Conservation (phyloP, 345 rosid genomes). For the Turnera subulata region DNA sequence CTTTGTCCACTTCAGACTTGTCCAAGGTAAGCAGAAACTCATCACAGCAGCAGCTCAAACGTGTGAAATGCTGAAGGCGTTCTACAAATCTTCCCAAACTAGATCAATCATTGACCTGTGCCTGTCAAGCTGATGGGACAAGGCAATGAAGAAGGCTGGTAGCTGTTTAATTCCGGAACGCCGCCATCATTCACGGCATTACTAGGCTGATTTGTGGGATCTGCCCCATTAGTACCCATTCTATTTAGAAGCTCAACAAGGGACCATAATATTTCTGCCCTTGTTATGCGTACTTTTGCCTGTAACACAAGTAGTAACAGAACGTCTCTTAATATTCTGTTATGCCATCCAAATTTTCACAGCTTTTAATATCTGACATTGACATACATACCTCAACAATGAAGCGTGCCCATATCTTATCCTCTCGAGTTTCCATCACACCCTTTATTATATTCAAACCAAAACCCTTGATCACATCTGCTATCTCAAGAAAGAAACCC, state of each 20-base stretch:
- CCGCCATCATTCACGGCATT: constrained; percentile 20
- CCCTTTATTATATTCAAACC: constrained; percentile 83
- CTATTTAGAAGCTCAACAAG: constrained; percentile 67
- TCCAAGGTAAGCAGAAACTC: constrained; percentile 6
- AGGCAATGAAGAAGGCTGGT: constrained; percentile 26
- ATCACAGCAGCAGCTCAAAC: constrained; percentile 12
- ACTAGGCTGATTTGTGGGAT: constrained; percentile 27
- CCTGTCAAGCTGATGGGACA: constrained; percentile 16
- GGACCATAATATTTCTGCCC: constrained; percentile 74
- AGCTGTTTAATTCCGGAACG: constrained; percentile 29
- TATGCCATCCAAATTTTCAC: not conserved
- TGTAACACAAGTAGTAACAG: constrained; percentile 26
- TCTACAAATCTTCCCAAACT: not conserved
- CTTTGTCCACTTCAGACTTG: constrained; percentile 3
- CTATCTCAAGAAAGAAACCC: constrained; percentile 80
- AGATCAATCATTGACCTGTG: constrained; percentile 7
- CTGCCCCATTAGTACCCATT: constrained; percentile 23
- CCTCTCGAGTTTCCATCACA: constrained; percentile 56
- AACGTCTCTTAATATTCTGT: constrained; percentile 5
- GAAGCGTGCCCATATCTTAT: constrained; percentile 76
- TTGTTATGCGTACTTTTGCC: constrained; percentile 57
- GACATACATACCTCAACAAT: constrained; percentile 59
- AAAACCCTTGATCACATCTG: constrained; percentile 58
- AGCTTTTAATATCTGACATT: not conserved
- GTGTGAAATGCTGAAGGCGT: constrained; percentile 15